Conservation (phyloP, 2,329 filamentous ascomycete genomes). For the Monilinia laxa region DNA sequence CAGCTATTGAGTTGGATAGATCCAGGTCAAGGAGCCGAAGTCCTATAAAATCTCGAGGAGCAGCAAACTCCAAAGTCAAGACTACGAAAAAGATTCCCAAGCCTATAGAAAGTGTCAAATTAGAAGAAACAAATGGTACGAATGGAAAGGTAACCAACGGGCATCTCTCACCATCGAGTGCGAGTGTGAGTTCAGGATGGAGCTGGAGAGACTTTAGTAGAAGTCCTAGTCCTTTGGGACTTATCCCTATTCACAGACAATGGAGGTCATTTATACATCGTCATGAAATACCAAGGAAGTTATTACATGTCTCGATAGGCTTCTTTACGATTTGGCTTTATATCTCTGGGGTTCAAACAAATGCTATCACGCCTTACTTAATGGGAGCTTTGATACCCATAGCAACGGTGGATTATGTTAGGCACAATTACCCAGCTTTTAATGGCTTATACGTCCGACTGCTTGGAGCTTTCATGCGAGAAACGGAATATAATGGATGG, state of each 20-base stretch:
- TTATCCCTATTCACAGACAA: slow-evolving; percentile 92
- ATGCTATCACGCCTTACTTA: slow-evolving; percentile 78
- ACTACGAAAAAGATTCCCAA: slow-evolving; percentile 43
- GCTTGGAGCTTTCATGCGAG: slow-evolving; percentile 91
- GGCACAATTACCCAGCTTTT: slow-evolving; percentile 76
- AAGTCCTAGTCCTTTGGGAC: slow-evolving; percentile 85
- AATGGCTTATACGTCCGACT: slow-evolving; percentile 84
- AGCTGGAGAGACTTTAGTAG: slow-evolving; percentile 87
- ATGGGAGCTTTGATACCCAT: slow-evolving; percentile 82
- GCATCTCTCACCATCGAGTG: slow-evolving; percentile 64
- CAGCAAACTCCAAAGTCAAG: slow-evolving; percentile 51
- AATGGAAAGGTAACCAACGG: slow-evolving; percentile 52
- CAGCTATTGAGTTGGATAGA: slow-evolving; percentile 35
- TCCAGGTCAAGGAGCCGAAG: slow-evolving; percentile 40
- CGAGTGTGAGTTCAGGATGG: slow-evolving; percentile 61
- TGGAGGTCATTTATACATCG: slow-evolving; percentile 93
- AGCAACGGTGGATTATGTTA: slow-evolving; percentile 74
- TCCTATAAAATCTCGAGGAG: slow-evolving; percentile 46
- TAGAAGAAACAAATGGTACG: slow-evolving; percentile 21
- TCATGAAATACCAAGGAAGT: slow-evolving; percentile 93
- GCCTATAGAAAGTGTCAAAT: slow-evolving; percentile 42
- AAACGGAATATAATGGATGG: slow-evolving; percentile 90
- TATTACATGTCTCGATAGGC: slow-evolving; percentile 92
- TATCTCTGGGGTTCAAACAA: slow-evolving; percentile 71
- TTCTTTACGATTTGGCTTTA: slow-evolving; percentile 91